Base-by-base conservation (phyloP, 352 stramenopile species). In the Albugo laibachii region DNA sequence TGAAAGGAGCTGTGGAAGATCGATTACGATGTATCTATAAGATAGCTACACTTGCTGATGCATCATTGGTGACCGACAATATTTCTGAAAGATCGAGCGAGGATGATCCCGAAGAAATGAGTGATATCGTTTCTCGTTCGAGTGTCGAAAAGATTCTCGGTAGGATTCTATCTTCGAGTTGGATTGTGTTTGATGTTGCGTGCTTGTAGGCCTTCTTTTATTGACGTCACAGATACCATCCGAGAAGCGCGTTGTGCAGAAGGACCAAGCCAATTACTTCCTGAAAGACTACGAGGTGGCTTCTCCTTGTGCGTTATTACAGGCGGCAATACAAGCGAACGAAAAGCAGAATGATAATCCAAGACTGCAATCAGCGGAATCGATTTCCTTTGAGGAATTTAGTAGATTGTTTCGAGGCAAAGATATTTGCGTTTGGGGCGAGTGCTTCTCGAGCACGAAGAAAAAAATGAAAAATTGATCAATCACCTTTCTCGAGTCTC, bases 361-460 rank as follows among this genome's bases (percentile, higher is more conserved):
- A 3, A 31, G 24, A 31, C 8, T 31, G 24, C 61, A 83, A 49
- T 66, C 63, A 31, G 58, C 68, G 4, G 65, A 70, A 13, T 62
- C 82, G 37, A 68, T 65, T 16, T 83, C 72, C 39, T 80, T 85
- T 45, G 77, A 89, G 13, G 69, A 65, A 27, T 89, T 85, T 47
- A 65, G 58, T 15, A 58, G 80, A 52, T 66, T 89, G 50, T 81
- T 89, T 69, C 69, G 68, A 24, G 66, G 73, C 60, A 83, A 83
- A 57, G 69, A 56, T 16, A 62, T 89, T 54, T 89, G 77, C 61
- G 51, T 89, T 18, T 89, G 77, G 77, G 77, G 77, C 52, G 77
- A 89, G 50, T 89, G 77, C 55, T 89, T 86, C 50, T 62, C 68
- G 45, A 85, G 56, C 35, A 86, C 80, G 61, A 89, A 86, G 61